A percentile compares a stretch with the other conserved stretches of the same genome.
These are phyloP conservation scores for Solanum chaucha DNA, from an alignment of 257 asterid genomes.

Conservation along the genomic window DNA sequence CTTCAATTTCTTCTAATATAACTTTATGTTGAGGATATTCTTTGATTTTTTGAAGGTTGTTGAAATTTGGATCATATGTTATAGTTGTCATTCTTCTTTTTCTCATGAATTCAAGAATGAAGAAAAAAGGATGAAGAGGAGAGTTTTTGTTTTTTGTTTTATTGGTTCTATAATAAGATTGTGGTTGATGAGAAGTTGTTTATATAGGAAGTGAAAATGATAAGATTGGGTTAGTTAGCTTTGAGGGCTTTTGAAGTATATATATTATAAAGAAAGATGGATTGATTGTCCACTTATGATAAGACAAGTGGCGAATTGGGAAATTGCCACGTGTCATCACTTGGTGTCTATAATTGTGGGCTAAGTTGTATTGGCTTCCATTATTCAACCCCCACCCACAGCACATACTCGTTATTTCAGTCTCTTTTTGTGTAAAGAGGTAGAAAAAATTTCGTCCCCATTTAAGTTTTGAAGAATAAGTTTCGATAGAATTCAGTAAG, in stretches of 20 bases:
- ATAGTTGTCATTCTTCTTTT: slow-evolving; percentile 34
- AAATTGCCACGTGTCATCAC: slow-evolving; percentile 17
- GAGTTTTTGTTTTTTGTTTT: background rate
- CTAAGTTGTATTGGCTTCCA: background rate
- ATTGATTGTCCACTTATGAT: background rate
- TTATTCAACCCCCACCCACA: background rate
- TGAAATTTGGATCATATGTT: slow-evolving; percentile 23
- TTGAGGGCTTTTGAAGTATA: background rate
- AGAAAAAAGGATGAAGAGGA: background rate
- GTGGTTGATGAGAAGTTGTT: background rate
- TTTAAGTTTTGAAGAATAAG: too few species aligned
- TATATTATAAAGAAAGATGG: background rate
- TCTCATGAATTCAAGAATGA: background rate
- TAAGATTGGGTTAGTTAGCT: slow-evolving; percentile 6
- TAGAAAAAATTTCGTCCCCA: too few species aligned
- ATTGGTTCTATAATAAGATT: background rate
- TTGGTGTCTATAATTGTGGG: slow-evolving; percentile 7
- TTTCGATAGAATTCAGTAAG: too few species aligned
- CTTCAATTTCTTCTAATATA: slow-evolving; percentile 51
- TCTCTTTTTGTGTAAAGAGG: too few species aligned
- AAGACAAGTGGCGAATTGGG: slow-evolving; percentile 9
- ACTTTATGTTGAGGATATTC: slow-evolving; percentile 17
- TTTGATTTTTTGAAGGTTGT: slow-evolving; percentile 31
- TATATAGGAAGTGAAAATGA: slow-evolving; percentile 21
- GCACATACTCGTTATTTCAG: too few species aligned